These are phyloP conservation scores for Epichloe aotearoae DNA, from an alignment of 2,329 filamentous ascomycete species.

Conservation along the genomic window DNA sequence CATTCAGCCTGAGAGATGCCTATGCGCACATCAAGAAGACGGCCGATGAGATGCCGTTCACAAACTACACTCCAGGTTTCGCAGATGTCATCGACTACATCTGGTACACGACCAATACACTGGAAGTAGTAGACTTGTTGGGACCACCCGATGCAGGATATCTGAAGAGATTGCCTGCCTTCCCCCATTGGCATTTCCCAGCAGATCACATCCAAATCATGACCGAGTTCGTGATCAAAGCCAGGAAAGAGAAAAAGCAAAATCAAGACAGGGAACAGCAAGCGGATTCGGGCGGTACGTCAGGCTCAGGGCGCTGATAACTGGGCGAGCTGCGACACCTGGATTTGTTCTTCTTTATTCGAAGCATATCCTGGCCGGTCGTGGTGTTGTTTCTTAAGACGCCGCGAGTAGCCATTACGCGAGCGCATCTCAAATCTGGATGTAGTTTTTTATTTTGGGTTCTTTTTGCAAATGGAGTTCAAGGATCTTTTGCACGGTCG, in stretches of 20 bases:
- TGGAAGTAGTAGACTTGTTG: conserved; percentile 72
- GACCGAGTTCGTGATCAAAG: conserved; percentile 81
- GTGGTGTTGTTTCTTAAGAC: conserved; percentile 4
- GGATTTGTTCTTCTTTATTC: neutral
- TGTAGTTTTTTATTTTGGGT: conserved; percentile 23
- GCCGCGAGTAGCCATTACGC: neutral
- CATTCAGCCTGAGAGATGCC: conserved; percentile 83
- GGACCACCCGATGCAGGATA: conserved; percentile 80
- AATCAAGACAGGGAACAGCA: conserved; percentile 43
- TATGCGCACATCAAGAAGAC: conserved; percentile 75
- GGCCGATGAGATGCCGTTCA: conserved; percentile 76
- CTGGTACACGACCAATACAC: conserved; percentile 86
- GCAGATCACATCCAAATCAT: conserved; percentile 85
- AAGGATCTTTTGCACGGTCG: conserved; percentile 16
- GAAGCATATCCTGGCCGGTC: neutral
- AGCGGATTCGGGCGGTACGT: conserved; percentile 40
- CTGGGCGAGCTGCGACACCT: neutral
- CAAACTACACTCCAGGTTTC: conserved; percentile 94
- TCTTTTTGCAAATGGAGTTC: conserved; percentile 26
- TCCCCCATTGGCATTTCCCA: conserved; percentile 90
- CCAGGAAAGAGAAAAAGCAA: conserved; percentile 67
- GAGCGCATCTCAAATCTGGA: conserved; percentile 19
- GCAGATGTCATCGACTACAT: conserved; percentile 90
- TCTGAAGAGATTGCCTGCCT: conserved; percentile 74
- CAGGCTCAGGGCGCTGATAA: conserved; percentile 17